Evolutionary conservation across 2,329 filamentous ascomycete genomes (phyloP).

Genomic region (Capronia americana): DNA sequence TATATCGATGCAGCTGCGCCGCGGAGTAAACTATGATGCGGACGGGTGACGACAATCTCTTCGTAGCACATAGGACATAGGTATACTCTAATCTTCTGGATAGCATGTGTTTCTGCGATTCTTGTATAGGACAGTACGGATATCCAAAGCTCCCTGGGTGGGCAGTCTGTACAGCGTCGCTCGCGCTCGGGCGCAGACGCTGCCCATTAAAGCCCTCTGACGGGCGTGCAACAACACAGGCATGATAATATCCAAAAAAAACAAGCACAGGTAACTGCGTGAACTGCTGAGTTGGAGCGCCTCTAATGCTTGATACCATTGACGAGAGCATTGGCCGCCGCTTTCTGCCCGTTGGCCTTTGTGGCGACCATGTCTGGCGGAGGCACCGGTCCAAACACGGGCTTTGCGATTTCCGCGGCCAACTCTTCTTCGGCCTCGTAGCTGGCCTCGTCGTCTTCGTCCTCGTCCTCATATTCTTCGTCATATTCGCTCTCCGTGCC

Average conservation of each 20-base stretch:
- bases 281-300: not conserved
- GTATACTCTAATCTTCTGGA: not conserved
- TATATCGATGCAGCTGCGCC: conserved; percentile 57
- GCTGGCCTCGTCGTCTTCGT: conserved; percentile 63
- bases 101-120: not conserved
- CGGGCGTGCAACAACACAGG: not conserved
- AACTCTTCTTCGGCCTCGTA: conserved; percentile 64
- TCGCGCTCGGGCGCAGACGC: not conserved
- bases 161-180: not conserved
- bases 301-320: conserved; percentile 50
- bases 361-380: conserved; percentile 57
- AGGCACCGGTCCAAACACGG: conserved; percentile 57
- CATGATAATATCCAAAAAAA: not conserved
- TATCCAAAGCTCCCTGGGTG: not conserved
- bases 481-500: conserved; percentile 59
- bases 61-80: not conserved
- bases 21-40: conserved; percentile 31
- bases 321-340: conserved; percentile 45
- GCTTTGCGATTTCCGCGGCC: conserved; percentile 50
- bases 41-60: not conserved
- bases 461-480: conserved; percentile 64
- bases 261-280: not conserved
- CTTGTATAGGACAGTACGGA: not conserved
- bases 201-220: not conserved
- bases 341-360: conserved; percentile 53